Percentiles rank a stretch among this genome's conserved stretches.
Evolutionary conservation across 371 early-diverging fungal genomes (phyloP).

Genomic region (Mucor mucedo): DNA sequence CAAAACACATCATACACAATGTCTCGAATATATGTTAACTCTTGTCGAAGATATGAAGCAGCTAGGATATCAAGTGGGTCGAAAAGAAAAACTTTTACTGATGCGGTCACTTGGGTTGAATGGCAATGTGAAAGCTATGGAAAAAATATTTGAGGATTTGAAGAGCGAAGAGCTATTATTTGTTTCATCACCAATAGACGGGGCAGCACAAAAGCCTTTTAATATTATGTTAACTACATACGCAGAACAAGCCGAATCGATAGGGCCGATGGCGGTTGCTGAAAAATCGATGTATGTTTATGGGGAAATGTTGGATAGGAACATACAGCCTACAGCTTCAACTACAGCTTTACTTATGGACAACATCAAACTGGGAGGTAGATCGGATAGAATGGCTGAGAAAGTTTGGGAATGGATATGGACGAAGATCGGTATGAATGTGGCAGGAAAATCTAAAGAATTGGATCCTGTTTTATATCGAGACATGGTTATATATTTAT

Average conservation of each 20-base stretch:
- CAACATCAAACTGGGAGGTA: conserved; percentile 29
- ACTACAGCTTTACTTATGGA: conserved; percentile 32
- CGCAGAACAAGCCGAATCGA: conserved; percentile 22
- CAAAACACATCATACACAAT: conserved; percentile 14
- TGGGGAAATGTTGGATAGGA: conserved; percentile 36
- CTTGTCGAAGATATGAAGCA: conserved; percentile 48
- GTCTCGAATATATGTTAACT: conserved; percentile 37
- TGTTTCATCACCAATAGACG: conserved; percentile 7
- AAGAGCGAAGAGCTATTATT: conserved; percentile 12
- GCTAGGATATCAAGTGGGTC: conserved; percentile 38
- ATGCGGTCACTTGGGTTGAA: conserved; percentile 46
- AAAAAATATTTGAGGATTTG: conserved; percentile 40
- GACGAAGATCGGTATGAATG: conserved; percentile 37
- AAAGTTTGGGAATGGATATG: conserved; percentile 44
- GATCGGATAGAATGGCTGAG: conserved; percentile 31
- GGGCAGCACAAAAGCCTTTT: conserved; percentile 35
- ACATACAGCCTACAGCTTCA: conserved; percentile 25
- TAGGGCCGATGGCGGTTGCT: conserved; percentile 29
- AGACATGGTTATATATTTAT: conserved; percentile 45
- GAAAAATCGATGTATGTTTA: conserved; percentile 42
- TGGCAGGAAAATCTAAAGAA: conserved; percentile 22
- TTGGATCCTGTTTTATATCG: conserved; percentile 36
- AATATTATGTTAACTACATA: conserved; percentile 42
- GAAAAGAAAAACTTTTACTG: conserved; percentile 41
- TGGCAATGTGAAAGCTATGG: conserved; percentile 47